A percentile compares a stretch with the other conserved stretches of the same genome.
These are phyloP conservation scores for Micractinium conductrix DNA, from an alignment of 139 green algal species.

Conservation along the genomic window DNA sequence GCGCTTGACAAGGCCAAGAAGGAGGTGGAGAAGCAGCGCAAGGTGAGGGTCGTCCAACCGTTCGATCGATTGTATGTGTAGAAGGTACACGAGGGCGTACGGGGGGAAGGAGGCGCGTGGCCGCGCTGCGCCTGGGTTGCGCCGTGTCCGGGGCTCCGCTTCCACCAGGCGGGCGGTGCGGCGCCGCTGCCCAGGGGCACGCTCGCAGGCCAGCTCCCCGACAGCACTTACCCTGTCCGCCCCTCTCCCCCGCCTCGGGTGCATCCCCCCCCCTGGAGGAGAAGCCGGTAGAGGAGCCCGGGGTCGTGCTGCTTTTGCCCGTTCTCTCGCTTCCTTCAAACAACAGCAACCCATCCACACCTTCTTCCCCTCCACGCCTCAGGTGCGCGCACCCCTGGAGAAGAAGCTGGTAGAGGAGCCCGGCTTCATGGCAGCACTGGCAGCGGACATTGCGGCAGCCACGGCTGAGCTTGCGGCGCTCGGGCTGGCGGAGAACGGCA, in stretches of 20 bases:
- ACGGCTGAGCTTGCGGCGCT: slow-evolving; percentile 29
- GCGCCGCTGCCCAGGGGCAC: too few relatives aligned
- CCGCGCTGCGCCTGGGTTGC: too few relatives aligned
- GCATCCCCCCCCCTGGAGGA: neutral
- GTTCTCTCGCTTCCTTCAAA: neutral
- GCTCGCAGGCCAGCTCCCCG: too few relatives aligned
- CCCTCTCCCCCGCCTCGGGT: too few relatives aligned
- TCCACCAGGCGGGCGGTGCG: too few relatives aligned
- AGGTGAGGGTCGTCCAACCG: neutral
- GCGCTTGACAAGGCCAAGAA: slow-evolving; percentile 80
- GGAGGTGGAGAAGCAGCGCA: slow-evolving; percentile 75
- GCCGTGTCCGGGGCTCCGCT: too few relatives aligned
- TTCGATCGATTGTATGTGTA: too few relatives aligned
- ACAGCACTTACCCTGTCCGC: too few relatives aligned
- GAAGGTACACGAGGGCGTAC: neutral
- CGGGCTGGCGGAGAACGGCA: neutral
- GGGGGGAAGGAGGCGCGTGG: too few relatives aligned
- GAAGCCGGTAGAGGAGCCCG: neutral
- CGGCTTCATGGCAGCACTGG: slow-evolving; percentile 23
- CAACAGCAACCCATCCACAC: neutral
- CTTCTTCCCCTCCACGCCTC: neutral
- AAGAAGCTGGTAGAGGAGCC: slow-evolving; percentile 42
- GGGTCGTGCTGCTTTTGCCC: neutral
- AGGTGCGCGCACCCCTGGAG: slow-evolving; percentile 40
- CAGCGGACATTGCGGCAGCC: slow-evolving; percentile 17